phyloP scores from a whole-genome alignment of 2,329 filamentous ascomycete genomes.

The Shiraia sp. region DNA sequence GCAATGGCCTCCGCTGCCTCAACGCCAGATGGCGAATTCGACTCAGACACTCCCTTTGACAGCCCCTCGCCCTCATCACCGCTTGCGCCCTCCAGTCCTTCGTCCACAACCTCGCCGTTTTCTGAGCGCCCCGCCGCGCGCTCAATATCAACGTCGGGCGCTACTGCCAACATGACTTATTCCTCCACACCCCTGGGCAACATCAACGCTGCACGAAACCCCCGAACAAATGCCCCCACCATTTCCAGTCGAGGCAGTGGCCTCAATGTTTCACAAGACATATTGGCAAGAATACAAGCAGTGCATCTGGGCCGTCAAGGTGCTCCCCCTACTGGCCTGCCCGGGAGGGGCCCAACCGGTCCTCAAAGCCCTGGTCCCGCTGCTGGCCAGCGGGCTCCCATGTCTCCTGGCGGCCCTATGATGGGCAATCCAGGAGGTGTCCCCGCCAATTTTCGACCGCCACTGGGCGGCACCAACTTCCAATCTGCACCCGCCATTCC shows the following conservation, averaged over 20 bases:
- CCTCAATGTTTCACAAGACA: slow-evolving; percentile 61
- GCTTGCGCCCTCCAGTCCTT: slow-evolving; percentile 24
- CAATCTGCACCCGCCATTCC: slow-evolving; percentile 55
- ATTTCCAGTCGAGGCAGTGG: slow-evolving; percentile 54
- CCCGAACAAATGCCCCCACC: slow-evolving; percentile 47
- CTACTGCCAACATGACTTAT: slow-evolving; percentile 64
- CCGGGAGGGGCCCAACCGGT: slow-evolving; percentile 26
- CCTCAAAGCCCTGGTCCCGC: slow-evolving; percentile 33
- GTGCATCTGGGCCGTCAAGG: slow-evolving; percentile 69
- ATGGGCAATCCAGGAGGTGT: slow-evolving; percentile 44
- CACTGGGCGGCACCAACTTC: slow-evolving; percentile 42
- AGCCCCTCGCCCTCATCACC: slow-evolving; percentile 38
- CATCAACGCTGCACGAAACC: slow-evolving; percentile 68
- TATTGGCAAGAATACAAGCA: slow-evolving; percentile 70
- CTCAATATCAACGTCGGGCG: slow-evolving; percentile 60
- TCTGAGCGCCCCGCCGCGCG: slow-evolving; percentile 58
- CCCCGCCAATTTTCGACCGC: slow-evolving; percentile 49
- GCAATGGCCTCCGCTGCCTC: slow-evolving; percentile 37
- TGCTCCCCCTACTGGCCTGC: slow-evolving; percentile 48
- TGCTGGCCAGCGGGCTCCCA: slow-evolving; percentile 18
- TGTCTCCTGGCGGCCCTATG: slow-evolving; percentile 30
- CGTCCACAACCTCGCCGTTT: slow-evolving; percentile 22
- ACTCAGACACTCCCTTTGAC: slow-evolving; percentile 37
- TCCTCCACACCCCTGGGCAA: slow-evolving; percentile 85
- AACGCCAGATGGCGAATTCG: slow-evolving; percentile 37